A percentile compares a stretch with the other conserved stretches of the same genome.
phyloP scores from a whole-genome alignment of 306 rosid species.

The Oxytropis ochrocephala region DNA sequence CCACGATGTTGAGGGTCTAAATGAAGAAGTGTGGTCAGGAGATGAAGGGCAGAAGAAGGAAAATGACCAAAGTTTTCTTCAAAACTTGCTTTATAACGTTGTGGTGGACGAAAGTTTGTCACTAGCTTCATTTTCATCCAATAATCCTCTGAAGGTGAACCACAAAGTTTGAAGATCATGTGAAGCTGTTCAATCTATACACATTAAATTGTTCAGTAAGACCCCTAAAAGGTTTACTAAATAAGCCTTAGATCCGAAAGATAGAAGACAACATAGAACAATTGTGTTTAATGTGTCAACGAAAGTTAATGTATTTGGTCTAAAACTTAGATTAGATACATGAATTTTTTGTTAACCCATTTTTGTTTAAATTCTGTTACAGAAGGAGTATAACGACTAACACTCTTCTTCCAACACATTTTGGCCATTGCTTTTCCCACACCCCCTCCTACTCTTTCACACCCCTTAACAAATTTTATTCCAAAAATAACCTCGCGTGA shows the following conservation, averaged over 20 bases:
- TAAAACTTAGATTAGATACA: no score
- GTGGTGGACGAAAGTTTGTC: slow-evolving; percentile 43
- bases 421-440: no score
- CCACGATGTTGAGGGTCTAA: slow-evolving; percentile 27
- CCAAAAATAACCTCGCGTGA: no score
- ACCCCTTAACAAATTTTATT: no score
- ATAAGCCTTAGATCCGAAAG: background rate
- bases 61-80: slow-evolving; percentile 15
- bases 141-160: slow-evolving; percentile 67
- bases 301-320: no score
- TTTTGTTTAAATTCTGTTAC: no score
- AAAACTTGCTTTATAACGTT: slow-evolving; percentile 27
- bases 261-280: no score
- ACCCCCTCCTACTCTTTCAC: no score
- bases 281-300: no score
- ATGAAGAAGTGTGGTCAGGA: slow-evolving; percentile 32
- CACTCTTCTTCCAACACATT: no score
- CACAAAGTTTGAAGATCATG: slow-evolving; percentile 77
- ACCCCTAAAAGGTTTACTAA: background rate
- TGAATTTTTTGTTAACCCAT: no score
- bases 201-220: background rate
- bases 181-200: slow-evolving; percentile 77
- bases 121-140: slow-evolving; percentile 49
- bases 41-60: slow-evolving; percentile 22
- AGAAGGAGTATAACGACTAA: no score